These are phyloP conservation scores for Medicago arabica DNA, from an alignment of 306 rosid species.

Conservation along the genomic window DNA sequence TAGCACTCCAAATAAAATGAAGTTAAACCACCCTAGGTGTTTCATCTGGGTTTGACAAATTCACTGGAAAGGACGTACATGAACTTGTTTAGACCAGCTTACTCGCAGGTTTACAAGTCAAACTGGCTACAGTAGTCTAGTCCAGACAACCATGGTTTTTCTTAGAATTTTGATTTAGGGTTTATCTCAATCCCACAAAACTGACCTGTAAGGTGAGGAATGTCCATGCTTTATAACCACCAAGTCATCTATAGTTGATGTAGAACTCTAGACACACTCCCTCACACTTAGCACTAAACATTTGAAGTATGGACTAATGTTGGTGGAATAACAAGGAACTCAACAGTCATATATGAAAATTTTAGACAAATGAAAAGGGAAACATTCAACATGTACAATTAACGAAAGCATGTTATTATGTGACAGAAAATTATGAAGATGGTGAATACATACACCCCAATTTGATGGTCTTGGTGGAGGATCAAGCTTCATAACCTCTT, in stretches of 20 bases:
- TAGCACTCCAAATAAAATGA: background rate
- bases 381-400: conserved; percentile 28
- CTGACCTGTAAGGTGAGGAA: background rate
- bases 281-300: background rate
- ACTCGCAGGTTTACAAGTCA: background rate
- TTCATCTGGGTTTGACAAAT: background rate
- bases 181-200: background rate
- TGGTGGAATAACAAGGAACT: background rate
- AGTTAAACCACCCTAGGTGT: conserved; percentile 7
- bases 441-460: conserved; percentile 84
- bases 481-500: conserved; percentile 83
- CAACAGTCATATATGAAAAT: background rate
- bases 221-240: background rate
- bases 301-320: background rate
- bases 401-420: conserved; percentile 18
- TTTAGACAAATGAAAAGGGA: conserved; percentile 8
- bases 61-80: background rate
- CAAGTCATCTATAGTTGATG: background rate
- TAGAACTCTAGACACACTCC: background rate
- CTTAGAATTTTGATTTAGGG: background rate
- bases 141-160: conserved; percentile 4
- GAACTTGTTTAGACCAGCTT: conserved; percentile 1
- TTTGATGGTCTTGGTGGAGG: conserved; percentile 89
- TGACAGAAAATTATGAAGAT: conserved; percentile 28
- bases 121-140: background rate